phyloP scores from a whole-genome alignment of 352 stramenopile species.

The Phytopythium sindhum region DNA sequence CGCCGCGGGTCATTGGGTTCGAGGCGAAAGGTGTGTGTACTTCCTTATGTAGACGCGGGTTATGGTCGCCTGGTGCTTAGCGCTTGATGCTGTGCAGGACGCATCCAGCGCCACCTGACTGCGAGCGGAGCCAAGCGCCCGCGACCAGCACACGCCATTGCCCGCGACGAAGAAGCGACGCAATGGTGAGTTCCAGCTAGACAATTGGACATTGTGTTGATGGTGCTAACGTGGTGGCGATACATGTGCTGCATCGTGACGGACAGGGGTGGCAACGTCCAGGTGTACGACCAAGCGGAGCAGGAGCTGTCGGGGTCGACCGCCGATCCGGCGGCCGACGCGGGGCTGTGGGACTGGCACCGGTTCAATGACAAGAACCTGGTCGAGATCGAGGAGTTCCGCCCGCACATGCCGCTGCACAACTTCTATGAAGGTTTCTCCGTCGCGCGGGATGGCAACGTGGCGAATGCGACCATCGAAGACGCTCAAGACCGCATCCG shows the following conservation, averaged over 20 bases:
- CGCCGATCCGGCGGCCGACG: conserved; percentile 9
- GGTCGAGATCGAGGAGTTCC: conserved; percentile 73
- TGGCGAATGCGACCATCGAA: conserved; percentile 58
- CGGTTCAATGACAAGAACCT: conserved; percentile 48
- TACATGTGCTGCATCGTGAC: background rate
- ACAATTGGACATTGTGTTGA: background rate
- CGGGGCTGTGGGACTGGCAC: conserved; percentile 61
- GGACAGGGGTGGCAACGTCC: conserved; percentile 45
- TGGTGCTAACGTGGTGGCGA: background rate
- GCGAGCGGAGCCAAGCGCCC: conserved; percentile 17
- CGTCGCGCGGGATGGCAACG: conserved; percentile 41
- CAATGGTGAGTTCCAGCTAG: conserved; percentile 24
- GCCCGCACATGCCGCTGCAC: conserved; percentile 71
- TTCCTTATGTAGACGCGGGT: too few relatives aligned
- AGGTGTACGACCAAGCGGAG: conserved; percentile 61
- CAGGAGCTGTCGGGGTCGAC: conserved; percentile 2
- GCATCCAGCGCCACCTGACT: conserved; percentile 31
- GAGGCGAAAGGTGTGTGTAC: conserved; percentile 61
- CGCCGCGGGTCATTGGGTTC: conserved; percentile 56
- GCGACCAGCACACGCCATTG: conserved; percentile 1
- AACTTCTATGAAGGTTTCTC: conserved; percentile 76
- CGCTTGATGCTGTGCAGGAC: conserved; percentile 12
- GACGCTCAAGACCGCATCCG: conserved; percentile 57
- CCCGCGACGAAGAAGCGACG: conserved; percentile 27
- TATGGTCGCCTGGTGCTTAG: background rate